Percentiles rank a stretch among this genome's conserved stretches.
Evolutionary conservation across 257 asterid species (phyloP).

Genomic region (Cordia subcordata): DNA sequence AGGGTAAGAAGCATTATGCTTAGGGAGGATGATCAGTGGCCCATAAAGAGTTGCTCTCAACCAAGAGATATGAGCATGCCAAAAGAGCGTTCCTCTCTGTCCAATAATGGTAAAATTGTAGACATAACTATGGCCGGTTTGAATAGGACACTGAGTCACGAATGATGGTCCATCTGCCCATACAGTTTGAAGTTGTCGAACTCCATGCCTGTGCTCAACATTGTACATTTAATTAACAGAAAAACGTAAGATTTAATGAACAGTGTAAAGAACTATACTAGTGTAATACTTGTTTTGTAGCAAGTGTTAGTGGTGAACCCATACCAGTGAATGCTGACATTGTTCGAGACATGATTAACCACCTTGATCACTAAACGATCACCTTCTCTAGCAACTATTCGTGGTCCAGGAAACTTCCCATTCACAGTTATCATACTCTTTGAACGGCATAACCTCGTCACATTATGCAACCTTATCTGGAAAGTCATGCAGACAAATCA

Average conservation of each 20-base stretch:
- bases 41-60: constrained; percentile 56
- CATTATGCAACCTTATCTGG: constrained; percentile 41
- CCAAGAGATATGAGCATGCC: constrained; percentile 80
- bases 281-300: too few relatives aligned
- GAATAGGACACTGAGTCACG: constrained; percentile 64
- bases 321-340: constrained; percentile 66
- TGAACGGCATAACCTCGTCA: constrained; percentile 52
- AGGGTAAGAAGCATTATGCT: constrained; percentile 44
- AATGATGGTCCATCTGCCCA: constrained; percentile 78
- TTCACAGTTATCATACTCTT: constrained; percentile 55
- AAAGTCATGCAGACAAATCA: background rate
- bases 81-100: constrained; percentile 60
- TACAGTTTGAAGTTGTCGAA: constrained; percentile 51
- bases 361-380: constrained; percentile 53
- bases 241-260: too few relatives aligned
- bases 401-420: constrained; percentile 67
- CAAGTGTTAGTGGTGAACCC: background rate
- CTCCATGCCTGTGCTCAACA: constrained; percentile 47
- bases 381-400: constrained; percentile 56
- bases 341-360: constrained; percentile 51
- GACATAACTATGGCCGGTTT: constrained; percentile 47
- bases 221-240: too few relatives aligned
- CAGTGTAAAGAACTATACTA: too few relatives aligned
- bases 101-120: constrained; percentile 61
- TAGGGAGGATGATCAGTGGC: constrained; percentile 46